Base-by-base conservation (phyloP, 345 rosid genomes). In the Brassica juncea region DNA sequence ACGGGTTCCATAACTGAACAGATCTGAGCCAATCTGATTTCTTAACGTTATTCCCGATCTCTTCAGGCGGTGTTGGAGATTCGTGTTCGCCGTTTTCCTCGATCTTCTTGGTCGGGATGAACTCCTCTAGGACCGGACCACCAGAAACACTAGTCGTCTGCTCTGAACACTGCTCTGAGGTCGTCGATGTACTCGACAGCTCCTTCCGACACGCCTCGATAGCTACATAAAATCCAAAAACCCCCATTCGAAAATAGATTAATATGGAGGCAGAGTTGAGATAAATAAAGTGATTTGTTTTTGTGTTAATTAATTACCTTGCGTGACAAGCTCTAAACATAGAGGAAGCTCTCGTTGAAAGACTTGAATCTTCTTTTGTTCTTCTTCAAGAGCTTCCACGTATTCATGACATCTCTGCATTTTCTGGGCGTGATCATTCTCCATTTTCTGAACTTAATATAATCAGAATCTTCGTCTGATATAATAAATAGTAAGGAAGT, bases 21-120 rank as follows among this genome's bases (percentile, higher is more conserved):
- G 99, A 93, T 87, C 92, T 89, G 85, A 95, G 99, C 99, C 99
- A 95, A 60, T 95, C 98, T 0, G 98, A 90, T 85, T 91, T 93
- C 86, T 83, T 88, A 2, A 2, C 19, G 39, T 28, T 27, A 12
- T 11, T 61, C n/a, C 31, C 63, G 2, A 23, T 4, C 35, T 60
- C 65, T 2, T 60, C 32, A 5, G 71, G 64, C 16, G 55, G 4
- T 11, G 58, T 52, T 54, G 25, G 60, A 59, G 91, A 88, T 72
- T 85, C 90, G 2, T 83, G 84, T 23, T 90, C 93, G 12, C 37
- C 76, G 0, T 87, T 88, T 58, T 83, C 84, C 1, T 76, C 86
- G 1, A 10, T 35, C 70, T 90, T 89, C 75, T 87, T 95, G 4
- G 89, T 84, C 5, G 99, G 99, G 61, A 95, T 91, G 65, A 95